Evolutionary conservation across 495 filamentous ascomycete genomes (phyloP).

Genomic region (Xylaria castorea): DNA sequence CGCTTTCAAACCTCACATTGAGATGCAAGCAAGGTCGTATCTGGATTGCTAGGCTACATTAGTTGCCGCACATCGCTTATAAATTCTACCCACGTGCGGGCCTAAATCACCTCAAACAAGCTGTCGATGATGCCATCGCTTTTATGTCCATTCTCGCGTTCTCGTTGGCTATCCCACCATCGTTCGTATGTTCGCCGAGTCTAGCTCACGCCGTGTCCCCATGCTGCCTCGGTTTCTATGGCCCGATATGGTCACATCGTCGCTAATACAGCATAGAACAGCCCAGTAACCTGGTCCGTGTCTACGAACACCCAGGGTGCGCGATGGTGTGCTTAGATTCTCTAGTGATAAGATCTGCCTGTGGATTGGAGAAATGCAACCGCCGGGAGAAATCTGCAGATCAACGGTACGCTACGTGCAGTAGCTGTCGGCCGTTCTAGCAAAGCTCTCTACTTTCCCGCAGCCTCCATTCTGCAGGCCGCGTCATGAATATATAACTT

Average conservation of each 20-base stretch:
- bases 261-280: neutral
- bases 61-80: neutral
- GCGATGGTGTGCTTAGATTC: neutral
- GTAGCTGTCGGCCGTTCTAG: neutral
- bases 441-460: neutral
- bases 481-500: constrained; percentile 8
- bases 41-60: neutral
- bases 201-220: neutral
- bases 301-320: neutral
- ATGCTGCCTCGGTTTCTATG: neutral
- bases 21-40: neutral
- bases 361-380: neutral
- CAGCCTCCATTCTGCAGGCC: neutral
- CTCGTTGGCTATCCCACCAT: constrained; percentile 21
- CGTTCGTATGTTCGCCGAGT: neutral
- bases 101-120: constrained; percentile 23
- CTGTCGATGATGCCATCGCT: constrained; percentile 28
- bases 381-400: constrained; percentile 6
- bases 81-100: constrained; percentile 5
- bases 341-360: neutral
- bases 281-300: constrained; percentile 6
- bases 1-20: neutral
- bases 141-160: constrained; percentile 5
- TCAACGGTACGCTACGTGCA: constrained; percentile 5
- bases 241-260: constrained; percentile 1